Evolutionary conservation across 139 green algal genomes (phyloP).

Genomic region (Closterium sp.): DNA sequence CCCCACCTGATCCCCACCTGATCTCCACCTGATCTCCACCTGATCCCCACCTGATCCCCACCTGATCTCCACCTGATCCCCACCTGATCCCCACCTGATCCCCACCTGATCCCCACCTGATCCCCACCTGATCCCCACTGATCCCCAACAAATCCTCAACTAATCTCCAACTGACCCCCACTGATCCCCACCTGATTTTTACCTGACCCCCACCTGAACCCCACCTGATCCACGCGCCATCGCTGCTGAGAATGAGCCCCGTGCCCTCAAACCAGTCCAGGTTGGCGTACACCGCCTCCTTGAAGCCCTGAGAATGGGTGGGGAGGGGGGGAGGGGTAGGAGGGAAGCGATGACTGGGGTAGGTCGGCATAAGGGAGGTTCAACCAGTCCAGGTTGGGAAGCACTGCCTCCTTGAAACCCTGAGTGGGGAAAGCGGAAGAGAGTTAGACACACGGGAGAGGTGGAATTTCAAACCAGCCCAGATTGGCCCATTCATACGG

Average conservation of each 20-base stretch:
- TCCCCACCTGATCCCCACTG: too few species aligned
- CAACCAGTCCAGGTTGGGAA: too few species aligned
- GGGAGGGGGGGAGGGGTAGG: too few species aligned
- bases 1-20: background rate
- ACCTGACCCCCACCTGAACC: too few species aligned
- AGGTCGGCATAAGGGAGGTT: background rate
- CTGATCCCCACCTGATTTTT: background rate
- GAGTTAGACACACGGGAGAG: too few species aligned
- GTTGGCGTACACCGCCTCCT: constrained; percentile 21
- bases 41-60: too few species aligned
- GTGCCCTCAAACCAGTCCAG: constrained; percentile 55
- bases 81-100: constrained; percentile 82
- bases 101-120: too few species aligned
- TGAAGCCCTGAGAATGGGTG: background rate
- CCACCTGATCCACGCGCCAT: constrained; percentile 79
- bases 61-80: too few species aligned
- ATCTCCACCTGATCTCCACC: too few species aligned
- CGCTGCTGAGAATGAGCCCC: constrained; percentile 78
- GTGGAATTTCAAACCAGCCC: too few species aligned
- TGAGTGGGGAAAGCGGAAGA: too few species aligned
- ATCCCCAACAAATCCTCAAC: constrained; percentile 64
- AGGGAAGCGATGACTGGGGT: background rate
- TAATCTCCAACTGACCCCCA: constrained; percentile 44
- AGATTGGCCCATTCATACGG: background rate
- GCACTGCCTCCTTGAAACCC: too few species aligned